These are phyloP conservation scores for Termitomyces sp. DNA, from an alignment of 768 basidiomycete genomes.

Conservation along the genomic window DNA sequence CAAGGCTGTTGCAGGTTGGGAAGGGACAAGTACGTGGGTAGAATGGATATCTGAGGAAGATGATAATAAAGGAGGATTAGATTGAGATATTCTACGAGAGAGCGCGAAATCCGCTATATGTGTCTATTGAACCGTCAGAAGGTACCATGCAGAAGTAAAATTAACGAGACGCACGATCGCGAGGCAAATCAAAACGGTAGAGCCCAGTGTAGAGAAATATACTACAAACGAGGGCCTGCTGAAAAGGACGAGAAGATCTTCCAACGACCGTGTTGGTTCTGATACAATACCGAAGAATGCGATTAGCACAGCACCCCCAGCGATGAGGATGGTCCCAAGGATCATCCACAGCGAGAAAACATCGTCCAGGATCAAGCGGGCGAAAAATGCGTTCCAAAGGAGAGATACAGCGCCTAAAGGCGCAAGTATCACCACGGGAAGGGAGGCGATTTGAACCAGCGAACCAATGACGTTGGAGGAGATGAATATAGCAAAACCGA, in stretches of 20 bases:
- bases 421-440: conserved; percentile 92
- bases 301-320: conserved; percentile 83
- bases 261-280: conserved; percentile 79
- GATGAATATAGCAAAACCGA: conserved; percentile 84
- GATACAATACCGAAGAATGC: conserved; percentile 90
- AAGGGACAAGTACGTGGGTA: conserved; percentile 30
- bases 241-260: conserved; percentile 78
- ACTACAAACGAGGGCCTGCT: conserved; percentile 69
- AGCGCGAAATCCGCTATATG: conserved; percentile 68
- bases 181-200: conserved; percentile 54
- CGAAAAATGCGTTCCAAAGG: conserved; percentile 93
- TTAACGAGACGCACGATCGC: conserved; percentile 44
- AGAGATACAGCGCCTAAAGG: conserved; percentile 90
- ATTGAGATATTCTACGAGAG: conserved; percentile 27
- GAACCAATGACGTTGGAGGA: conserved; percentile 86
- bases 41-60: conserved; percentile 27
- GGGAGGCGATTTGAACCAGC: conserved; percentile 86
- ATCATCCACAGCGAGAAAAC: conserved; percentile 81
- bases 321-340: conserved; percentile 83
- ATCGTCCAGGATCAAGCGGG: conserved; percentile 78
- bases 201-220: conserved; percentile 73
- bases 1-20: conserved; percentile 24
- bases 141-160: not conserved
- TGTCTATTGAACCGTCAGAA: conserved; percentile 40
- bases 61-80: conserved; percentile 14